Evolutionary conservation across 495 filamentous ascomycete species (phyloP), one percentile per base, ranked within the genome.

Genomic region (Penicillium pancosmium): DNA sequence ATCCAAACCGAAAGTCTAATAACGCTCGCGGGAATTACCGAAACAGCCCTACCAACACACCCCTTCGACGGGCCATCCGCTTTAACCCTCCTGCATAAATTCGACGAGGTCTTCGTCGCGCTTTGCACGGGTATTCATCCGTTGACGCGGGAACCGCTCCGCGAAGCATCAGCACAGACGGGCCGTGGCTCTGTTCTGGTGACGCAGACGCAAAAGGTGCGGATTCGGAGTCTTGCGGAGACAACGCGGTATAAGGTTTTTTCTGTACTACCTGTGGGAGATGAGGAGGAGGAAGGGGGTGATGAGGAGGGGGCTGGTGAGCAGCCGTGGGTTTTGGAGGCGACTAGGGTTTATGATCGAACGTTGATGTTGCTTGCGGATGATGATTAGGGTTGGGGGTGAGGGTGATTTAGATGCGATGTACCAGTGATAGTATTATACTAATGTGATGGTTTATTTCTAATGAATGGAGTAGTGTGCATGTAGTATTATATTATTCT

Each of bases 1-100:
- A 78, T 96, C n/a, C 91, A 96, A 75, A 85, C 91, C 12, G 88
- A 91, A 33, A 91, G 89, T 65, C 79, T 96, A 10, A 83, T 96
- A 21, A 88, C 85, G 54, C 78, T 96, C 50, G 91, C 91, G 0
- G 79, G 85, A 53, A 77, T 91, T 25, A 71, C 90, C 15, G 83
- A 83, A 57, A 82, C 79, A 0, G 89, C 87, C 70, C 72, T 96
- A 4, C 65, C 80, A 6, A 77, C 81, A 1, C 93, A 93, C 71
- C 79, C 85, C 0, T 87, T 91, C n/a, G 73, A 85, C 0, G 84
- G 87, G 0, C 66, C 71, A 16, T 63, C 84, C 0, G 91, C 88
- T 0, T 90, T 97, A 56, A 65, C 73, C 0, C 60, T 92, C 0
- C 76, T 97, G 1, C 78, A 81, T 25, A 96, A 94, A 70, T 76